phyloP scores from a whole-genome alignment of 2,329 filamentous ascomycete species.

The Aspergillus felis region DNA sequence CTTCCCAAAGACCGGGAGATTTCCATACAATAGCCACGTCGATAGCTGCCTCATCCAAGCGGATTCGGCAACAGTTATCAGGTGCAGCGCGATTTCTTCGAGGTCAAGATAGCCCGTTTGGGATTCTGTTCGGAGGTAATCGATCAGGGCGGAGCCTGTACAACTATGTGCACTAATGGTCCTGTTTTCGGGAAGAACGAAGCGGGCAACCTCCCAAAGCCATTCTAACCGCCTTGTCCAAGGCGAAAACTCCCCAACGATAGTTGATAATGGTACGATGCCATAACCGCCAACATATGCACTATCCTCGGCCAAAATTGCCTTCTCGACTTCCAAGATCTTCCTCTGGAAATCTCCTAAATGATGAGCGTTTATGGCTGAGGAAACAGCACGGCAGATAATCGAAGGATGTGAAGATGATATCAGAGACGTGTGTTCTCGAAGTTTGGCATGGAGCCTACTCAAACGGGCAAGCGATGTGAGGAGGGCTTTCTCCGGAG shows the following conservation, averaged over 20 bases:
- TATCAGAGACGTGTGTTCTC: slow-evolving; percentile 63
- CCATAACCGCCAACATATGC: slow-evolving; percentile 84
- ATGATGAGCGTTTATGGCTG: slow-evolving; percentile 69
- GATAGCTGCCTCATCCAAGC: slow-evolving; percentile 90
- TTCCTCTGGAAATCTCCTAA: slow-evolving; percentile 77
- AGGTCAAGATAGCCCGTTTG: slow-evolving; percentile 88
- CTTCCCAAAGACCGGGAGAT: slow-evolving; percentile 69
- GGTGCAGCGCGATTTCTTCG: slow-evolving; percentile 67
- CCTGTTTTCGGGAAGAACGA: slow-evolving; percentile 55
- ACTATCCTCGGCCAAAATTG: slow-evolving; percentile 72
- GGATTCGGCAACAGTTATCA: slow-evolving; percentile 75
- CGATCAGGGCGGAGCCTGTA: slow-evolving; percentile 70
- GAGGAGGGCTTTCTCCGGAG: slow-evolving; percentile 79
- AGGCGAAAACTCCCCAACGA: slow-evolving; percentile 78
- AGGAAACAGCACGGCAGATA: slow-evolving; percentile 82
- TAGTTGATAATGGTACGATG: slow-evolving; percentile 82
- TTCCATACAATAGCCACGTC: slow-evolving; percentile 86
- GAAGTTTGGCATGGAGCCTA: slow-evolving; percentile 69
- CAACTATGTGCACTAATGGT: slow-evolving; percentile 40
- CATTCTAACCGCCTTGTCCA: slow-evolving; percentile 85
- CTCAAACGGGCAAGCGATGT: slow-evolving; percentile 72
- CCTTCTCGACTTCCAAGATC: slow-evolving; percentile 77
- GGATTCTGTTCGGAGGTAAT: slow-evolving; percentile 69
- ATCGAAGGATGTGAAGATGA: slow-evolving; percentile 69
- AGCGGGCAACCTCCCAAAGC: slow-evolving; percentile 70